Conservation (phyloP, 208 protist genomes). For the Acanthamoeba lenticulata region DNA sequence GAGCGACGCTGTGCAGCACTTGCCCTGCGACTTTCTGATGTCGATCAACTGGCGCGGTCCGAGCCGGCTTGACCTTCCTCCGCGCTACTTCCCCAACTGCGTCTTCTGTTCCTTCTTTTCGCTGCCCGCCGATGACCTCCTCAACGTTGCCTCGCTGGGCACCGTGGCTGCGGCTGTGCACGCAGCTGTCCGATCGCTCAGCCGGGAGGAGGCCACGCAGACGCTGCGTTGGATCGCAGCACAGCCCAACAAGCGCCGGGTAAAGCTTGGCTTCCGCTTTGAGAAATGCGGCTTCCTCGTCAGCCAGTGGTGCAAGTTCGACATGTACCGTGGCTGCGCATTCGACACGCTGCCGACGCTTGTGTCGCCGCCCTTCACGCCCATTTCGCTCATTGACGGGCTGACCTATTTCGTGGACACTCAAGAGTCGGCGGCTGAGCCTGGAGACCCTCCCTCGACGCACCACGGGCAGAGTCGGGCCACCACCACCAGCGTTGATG, state of each 20-base stretch:
- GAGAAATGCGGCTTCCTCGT: slow-evolving; percentile 27
- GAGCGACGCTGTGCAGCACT: neutral
- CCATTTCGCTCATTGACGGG: slow-evolving; percentile 53
- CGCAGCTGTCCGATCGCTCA: neutral
- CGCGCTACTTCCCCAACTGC: slow-evolving; percentile 61
- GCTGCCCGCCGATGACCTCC: neutral
- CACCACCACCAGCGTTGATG: slow-evolving; percentile 11
- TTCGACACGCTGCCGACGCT: slow-evolving; percentile 46
- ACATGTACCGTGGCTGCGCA: slow-evolving; percentile 37
- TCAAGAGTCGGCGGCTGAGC: neutral
- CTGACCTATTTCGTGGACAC: slow-evolving; percentile 46
- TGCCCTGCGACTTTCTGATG: slow-evolving; percentile 35
- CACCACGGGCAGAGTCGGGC: neutral
- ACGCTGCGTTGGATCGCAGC: slow-evolving; percentile 34
- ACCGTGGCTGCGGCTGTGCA: slow-evolving; percentile 8
- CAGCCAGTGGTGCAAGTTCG: slow-evolving; percentile 69
- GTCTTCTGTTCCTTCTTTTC: neutral
- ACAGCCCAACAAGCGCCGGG: slow-evolving; percentile 64
- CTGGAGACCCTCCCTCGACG: too few relatives aligned
- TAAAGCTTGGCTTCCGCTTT: slow-evolving; percentile 38
- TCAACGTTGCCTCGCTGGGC: slow-evolving; percentile 32
- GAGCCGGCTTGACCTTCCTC: slow-evolving; percentile 48
- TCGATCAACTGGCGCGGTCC: slow-evolving; percentile 65
- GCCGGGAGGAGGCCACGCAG: slow-evolving; percentile 49
- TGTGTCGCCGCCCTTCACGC: slow-evolving; percentile 61